Evolutionary conservation across 2,329 filamentous ascomycete genomes (phyloP).

Genomic region (Hymenoscyphus repandus): DNA sequence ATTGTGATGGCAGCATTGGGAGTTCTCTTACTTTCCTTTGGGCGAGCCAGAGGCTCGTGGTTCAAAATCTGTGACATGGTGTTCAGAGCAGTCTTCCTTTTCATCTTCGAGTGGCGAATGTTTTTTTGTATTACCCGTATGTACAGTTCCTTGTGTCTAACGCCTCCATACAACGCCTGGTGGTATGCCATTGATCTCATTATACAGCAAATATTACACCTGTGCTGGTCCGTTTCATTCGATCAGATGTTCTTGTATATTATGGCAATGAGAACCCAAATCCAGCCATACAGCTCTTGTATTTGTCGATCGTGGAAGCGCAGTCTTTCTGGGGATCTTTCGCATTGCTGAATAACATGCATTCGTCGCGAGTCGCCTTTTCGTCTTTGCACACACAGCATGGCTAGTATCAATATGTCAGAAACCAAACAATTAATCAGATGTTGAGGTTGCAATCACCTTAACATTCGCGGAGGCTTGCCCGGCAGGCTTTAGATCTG

Average conservation of each 20-base stretch:
- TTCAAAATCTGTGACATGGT: not conserved
- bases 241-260: constrained; percentile 3
- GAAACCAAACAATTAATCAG: not conserved
- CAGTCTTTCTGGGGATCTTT: constrained; percentile 81
- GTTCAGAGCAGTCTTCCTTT: not conserved
- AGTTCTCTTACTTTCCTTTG: too few species aligned
- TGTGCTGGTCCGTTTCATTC: not conserved
- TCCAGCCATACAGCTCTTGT: constrained; percentile 86
- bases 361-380: constrained; percentile 89
- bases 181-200: constrained; percentile 2
- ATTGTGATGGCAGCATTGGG: too few species aligned
- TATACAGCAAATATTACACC: constrained; percentile 9
- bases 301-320: constrained; percentile 74
- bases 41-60: not conserved
- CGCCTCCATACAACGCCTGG: constrained; percentile 24
- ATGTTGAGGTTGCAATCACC: constrained; percentile 14
- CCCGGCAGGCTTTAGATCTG: constrained; percentile 23
- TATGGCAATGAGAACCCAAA: constrained; percentile 70
- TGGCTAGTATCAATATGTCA: constrained; percentile 53
- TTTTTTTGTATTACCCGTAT: constrained; percentile 10
- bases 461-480: constrained; percentile 23
- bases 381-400: constrained; percentile 98
- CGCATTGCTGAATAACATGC: constrained; percentile 93
- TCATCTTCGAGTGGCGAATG: constrained; percentile 19
- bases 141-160: constrained; percentile 12